These are phyloP conservation scores for Phytophthora litchii DNA, from an alignment of 352 stramenopile genomes.

Conservation along the genomic window DNA sequence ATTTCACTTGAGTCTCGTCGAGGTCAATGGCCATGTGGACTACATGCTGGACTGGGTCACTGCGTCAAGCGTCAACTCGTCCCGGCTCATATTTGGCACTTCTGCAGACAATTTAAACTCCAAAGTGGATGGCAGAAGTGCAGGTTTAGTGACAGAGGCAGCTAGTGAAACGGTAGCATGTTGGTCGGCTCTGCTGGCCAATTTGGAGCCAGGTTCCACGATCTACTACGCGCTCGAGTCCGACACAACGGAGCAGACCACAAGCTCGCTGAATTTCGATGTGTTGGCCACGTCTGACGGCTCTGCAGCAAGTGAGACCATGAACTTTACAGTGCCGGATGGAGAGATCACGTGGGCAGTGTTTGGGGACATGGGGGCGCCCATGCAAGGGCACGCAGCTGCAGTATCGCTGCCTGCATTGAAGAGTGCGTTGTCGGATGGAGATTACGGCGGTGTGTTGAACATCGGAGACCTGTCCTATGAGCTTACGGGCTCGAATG, in stretches of 20 bases:
- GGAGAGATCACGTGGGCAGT: slow-evolving; percentile 71
- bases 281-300: slow-evolving; percentile 18
- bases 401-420: slow-evolving; percentile 69
- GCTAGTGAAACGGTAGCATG: slow-evolving; percentile 45
- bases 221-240: slow-evolving; percentile 69
- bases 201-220: slow-evolving; percentile 48
- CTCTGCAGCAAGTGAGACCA: slow-evolving; percentile 1
- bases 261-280: slow-evolving; percentile 26
- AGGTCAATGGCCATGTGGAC: slow-evolving; percentile 37
- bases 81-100: slow-evolving; percentile 49
- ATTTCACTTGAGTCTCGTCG: slow-evolving; percentile 73
- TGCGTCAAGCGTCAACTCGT: slow-evolving; percentile 33
- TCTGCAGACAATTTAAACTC: slow-evolving; percentile 44
- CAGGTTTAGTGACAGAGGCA: slow-evolving; percentile 56
- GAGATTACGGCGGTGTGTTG: slow-evolving; percentile 58
- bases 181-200: slow-evolving; percentile 63
- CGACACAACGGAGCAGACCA: slow-evolving; percentile 13
- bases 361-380: slow-evolving; percentile 73
- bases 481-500: slow-evolving; percentile 65
- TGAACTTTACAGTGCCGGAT: slow-evolving; percentile 58
- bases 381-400: slow-evolving; percentile 57
- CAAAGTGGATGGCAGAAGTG: slow-evolving; percentile 37
- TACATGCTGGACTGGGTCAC: slow-evolving; percentile 85
- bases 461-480: slow-evolving; percentile 82
- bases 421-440: slow-evolving; percentile 49